Evolutionary conservation across 495 filamentous ascomycete genomes (phyloP).

Genomic region (Hypoxylon trugodes): DNA sequence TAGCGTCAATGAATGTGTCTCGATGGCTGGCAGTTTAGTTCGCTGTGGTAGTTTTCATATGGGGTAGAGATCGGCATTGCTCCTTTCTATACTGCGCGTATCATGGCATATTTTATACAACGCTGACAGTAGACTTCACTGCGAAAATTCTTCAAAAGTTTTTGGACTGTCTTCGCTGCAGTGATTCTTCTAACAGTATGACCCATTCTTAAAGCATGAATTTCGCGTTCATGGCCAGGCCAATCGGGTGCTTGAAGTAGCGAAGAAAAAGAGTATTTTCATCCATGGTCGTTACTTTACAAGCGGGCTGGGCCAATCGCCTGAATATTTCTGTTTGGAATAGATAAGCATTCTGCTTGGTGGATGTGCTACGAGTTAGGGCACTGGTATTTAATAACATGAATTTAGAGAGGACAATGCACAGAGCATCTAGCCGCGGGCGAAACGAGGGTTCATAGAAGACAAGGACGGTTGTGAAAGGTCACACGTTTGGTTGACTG

Average conservation of each 20-base stretch:
- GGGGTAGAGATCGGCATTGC: conserved; percentile 24
- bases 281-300: conserved; percentile 12
- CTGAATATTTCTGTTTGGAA: neutral
- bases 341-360: conserved; percentile 21
- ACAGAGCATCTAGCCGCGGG: conserved; percentile 35
- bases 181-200: conserved; percentile 26
- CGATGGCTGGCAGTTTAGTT: conserved; percentile 13
- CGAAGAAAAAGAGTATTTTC: conserved; percentile 22
- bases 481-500: conserved; percentile 32
- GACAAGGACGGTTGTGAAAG: conserved; percentile 35
- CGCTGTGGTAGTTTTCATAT: conserved; percentile 10
- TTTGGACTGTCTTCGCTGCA: neutral
- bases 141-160: conserved; percentile 3
- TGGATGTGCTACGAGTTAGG: conserved; percentile 22
- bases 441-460: conserved; percentile 23
- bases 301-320: conserved; percentile 21
- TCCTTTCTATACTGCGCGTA: neutral
- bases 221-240: conserved; percentile 5
- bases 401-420: conserved; percentile 24
- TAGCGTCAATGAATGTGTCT: conserved; percentile 11
- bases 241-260: conserved; percentile 35
- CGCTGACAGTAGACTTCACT: neutral
- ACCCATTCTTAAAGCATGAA: conserved; percentile 18
- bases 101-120: conserved; percentile 26
- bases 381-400: conserved; percentile 16